Base-by-base conservation (phyloP, 257 asterid species). In the Solanum appendiculatum region DNA sequence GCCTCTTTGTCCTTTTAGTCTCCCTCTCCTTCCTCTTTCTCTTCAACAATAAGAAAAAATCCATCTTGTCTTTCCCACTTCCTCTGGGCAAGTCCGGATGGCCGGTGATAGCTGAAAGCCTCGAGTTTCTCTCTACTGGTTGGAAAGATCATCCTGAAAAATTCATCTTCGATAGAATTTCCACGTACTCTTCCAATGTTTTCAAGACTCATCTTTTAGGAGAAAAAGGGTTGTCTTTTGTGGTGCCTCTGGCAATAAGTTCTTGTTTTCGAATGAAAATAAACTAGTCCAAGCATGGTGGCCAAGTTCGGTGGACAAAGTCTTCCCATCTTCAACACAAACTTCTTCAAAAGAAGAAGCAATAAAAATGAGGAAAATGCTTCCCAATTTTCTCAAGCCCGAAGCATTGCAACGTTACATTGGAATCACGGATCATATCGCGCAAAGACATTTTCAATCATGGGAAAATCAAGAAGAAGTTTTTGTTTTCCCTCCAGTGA, bases 201-300 rank as follows among this genome's bases (percentile, higher is more conserved):
- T 93, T 93, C 42, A 87, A 77, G 29, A 89, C 95, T 4, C 94
- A 91, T 63, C 90, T 93, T 23, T 58, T 93, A 0, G 92, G 94
- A 0, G 92, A 91, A 54, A 87, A 84, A 4, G 90, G 0, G 91
- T 85, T 23, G 94, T 91, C 0, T 91, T 93, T 36, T 91, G 93
- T 44, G 93, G 95, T 2, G 89, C 93, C 0, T 42, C 82, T 0
- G 90, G 91, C 1, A 92, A 91, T 80, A 92, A 88, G 69, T 93
- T 93, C 88, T 86, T 93, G 82, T 93, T 92, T 78, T 93, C 94
- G 0, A 93, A 93, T n/a, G 96, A 93, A 77, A 92, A 92, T 75
- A 92, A 91, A 88, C 88, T 93, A 4, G 94, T 93, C 9, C 93
- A 91, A 78, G 84, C 92, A 44, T 93, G 96, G 95, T 93, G 95